Evolutionary conservation across 2,329 filamentous ascomycete genomes (phyloP), one percentile per base, ranked within the genome.

Genomic region (Ophiosphaerella herpotricha): DNA sequence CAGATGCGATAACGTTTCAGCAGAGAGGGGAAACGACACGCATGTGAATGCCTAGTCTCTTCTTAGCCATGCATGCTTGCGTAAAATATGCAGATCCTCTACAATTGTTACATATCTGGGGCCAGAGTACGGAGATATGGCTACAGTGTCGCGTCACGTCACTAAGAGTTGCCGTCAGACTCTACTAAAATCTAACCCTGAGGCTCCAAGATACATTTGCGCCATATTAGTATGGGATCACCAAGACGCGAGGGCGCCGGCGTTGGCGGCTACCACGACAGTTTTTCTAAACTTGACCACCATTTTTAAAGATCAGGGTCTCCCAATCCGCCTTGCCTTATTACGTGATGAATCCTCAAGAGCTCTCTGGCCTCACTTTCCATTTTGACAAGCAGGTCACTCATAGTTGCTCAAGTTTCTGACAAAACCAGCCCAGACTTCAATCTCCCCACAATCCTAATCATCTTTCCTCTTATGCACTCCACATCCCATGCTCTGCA

Each of bases 121-220:
- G 41, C 32, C 34, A 45, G 40, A 39, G 21, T 52, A 45, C 26
- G 50, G 45, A 52, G 50, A 43, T 21, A 38, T 23, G 37, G 39
- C 37, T 41, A 36, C 31, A 31, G 32, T 23, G 21, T 39, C 11
- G 38, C 24, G 13, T 26, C 39, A 35, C 40, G 34, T 31, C 29
- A 43, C 40, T n/a, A 29, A 13, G 40, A n/a, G n/a, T 33, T 31
- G 29, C 18, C 18, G 18, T 29, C 7, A 8, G 26, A 41, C 26
- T 31, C 26, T 3, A 29, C 4, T 11, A 29, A 11, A 5, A 11
- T 29, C 11, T 29, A 4, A 36, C 34, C 34, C 34, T 36, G 5
- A 36, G 34, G 34, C 34, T 16, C 34, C 9, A 11, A 29, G 26
- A 29, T 29, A 29, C 43, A 38, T 24, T 16, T 29, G 3, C 21